These are phyloP conservation scores for Selaginella moellendorffii DNA, from an alignment of 75 land plant species.

Conservation along the genomic window DNA sequence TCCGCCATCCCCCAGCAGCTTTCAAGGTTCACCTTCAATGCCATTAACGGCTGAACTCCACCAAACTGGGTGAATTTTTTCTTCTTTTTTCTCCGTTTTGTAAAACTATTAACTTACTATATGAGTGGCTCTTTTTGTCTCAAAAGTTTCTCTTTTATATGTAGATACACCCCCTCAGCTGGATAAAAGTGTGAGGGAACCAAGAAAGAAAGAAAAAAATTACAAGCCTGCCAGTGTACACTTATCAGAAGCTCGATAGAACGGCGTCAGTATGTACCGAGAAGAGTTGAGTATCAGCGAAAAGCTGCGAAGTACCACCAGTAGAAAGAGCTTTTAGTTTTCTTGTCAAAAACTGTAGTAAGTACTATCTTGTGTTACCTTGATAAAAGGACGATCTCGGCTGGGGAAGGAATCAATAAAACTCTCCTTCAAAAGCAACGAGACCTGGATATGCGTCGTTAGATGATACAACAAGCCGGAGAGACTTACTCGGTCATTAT, in stretches of 20 bases:
- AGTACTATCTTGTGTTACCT: slow-evolving; percentile 35
- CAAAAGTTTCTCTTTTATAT: no score
- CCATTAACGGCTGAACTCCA: slow-evolving; percentile 35
- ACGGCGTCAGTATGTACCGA: slow-evolving; percentile 71
- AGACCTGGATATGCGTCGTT: no score
- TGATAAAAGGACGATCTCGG: slow-evolving; percentile 73
- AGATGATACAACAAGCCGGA: background rate
- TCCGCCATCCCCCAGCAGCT: slow-evolving; percentile 91
- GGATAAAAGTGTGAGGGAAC: no score
- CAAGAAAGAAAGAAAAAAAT: background rate
- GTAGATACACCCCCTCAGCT: no score
- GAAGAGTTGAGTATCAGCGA: slow-evolving; percentile 90
- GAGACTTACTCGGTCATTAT: slow-evolving; percentile 66
- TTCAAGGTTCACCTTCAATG: slow-evolving; percentile 78
- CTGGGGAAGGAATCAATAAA: slow-evolving; percentile 87
- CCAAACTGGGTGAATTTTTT: background rate
- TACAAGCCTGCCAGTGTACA: background rate
- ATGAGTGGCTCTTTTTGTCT: no score
- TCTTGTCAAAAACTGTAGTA: background rate
- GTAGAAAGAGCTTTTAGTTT: background rate
- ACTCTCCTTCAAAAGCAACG: slow-evolving; percentile 88
- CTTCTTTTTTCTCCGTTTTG: background rate
- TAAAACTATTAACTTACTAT: background rate
- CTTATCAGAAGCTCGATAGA: slow-evolving; percentile 29
- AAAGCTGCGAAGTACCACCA: slow-evolving; percentile 41